Evolutionary conservation across 2,329 filamentous ascomycete species (phyloP), one percentile per base, ranked within the genome.

Genomic region (Epichloe coenophiala): DNA sequence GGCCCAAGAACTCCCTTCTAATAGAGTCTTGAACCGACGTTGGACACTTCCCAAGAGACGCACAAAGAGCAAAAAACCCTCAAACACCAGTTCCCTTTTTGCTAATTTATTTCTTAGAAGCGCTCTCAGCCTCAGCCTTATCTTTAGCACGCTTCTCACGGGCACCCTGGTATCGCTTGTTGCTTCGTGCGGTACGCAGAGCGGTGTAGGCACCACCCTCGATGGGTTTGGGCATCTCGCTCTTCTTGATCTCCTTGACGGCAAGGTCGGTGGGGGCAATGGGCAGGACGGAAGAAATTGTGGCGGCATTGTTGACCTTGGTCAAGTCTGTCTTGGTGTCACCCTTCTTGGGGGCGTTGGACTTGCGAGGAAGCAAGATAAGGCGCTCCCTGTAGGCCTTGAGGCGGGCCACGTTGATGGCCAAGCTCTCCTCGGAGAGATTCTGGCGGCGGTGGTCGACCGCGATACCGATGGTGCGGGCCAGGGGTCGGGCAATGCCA

Each of bases 391-490:
- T 87, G 89, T 95, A 98, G 71, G 88, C 88, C 83, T 96, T 90
- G 70, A 98, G 88, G 69, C 93, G 93, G 73, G 86, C 86, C 65
- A 98, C 91, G 77, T 98, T 98, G 80, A 80, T 80, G 72, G 88
- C 80, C 65, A 97, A 84, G 61, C 86, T 86, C 82, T 97, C 93
- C 78, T 94, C 88, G 68, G 85, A 93, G 68, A 95, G 85, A 82
- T 97, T 98, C 78, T 88, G 83, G 74, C 93, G 91, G 77, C 93
- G 91, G 74, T 82, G 79, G 75, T 98, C 93, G 77, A 98, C 91
- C 61, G 88, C 73, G 75, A 98, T 97, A 74, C 93, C 93, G 77
- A 98, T 87, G 72, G 93, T 97, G 67, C 85, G 83, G 64, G 93
- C 93, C 65, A 94, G 81, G 73, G 89, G 90, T 77, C 88, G 88